phyloP scores from a whole-genome alignment of 2,329 filamentous ascomycete genomes.

The Elsinoe necatrix region DNA sequence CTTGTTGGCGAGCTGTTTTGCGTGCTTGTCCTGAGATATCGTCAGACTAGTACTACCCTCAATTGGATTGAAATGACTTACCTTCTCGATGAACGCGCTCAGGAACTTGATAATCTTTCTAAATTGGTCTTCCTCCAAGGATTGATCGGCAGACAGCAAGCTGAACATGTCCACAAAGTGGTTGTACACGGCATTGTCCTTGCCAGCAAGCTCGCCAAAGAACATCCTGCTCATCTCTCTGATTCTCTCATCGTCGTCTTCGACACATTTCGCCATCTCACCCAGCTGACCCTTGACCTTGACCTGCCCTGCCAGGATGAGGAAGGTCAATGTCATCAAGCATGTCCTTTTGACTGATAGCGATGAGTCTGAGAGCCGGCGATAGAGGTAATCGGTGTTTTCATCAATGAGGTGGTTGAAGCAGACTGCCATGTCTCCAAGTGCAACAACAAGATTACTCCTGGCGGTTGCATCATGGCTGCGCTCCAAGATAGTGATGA shows the following conservation, averaged over 20 bases:
- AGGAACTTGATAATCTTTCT: slow-evolving; percentile 84
- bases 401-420: slow-evolving; percentile 99
- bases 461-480: slow-evolving; percentile 86
- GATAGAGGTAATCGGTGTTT: slow-evolving; percentile 96
- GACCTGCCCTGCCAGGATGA: slow-evolving; percentile 94
- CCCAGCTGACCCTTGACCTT: slow-evolving; percentile 98
- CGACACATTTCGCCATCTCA: slow-evolving; percentile 98
- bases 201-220: slow-evolving; percentile 93
- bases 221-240: slow-evolving; percentile 95
- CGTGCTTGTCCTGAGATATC: slow-evolving; percentile 74
- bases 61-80: too few relatives aligned
- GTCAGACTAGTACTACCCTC: too few relatives aligned
- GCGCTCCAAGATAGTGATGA: slow-evolving; percentile 96
- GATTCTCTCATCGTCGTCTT: slow-evolving; percentile 91
- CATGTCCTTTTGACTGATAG: slow-evolving; percentile 92
- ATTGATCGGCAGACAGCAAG: slow-evolving; percentile 71
- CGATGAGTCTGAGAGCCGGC: slow-evolving; percentile 80
- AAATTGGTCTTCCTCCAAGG: slow-evolving; percentile 76
- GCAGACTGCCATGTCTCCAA: slow-evolving; percentile 98
- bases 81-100: slow-evolving; percentile 95
- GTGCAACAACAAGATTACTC: slow-evolving; percentile 90
- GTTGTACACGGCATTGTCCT: slow-evolving; percentile 98
- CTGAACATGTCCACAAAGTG: slow-evolving; percentile 99
- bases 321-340: slow-evolving; percentile 94
- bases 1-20: slow-evolving; percentile 87